Conservation (phyloP, 75 land plant species). For the Sequoia sempervirens region DNA sequence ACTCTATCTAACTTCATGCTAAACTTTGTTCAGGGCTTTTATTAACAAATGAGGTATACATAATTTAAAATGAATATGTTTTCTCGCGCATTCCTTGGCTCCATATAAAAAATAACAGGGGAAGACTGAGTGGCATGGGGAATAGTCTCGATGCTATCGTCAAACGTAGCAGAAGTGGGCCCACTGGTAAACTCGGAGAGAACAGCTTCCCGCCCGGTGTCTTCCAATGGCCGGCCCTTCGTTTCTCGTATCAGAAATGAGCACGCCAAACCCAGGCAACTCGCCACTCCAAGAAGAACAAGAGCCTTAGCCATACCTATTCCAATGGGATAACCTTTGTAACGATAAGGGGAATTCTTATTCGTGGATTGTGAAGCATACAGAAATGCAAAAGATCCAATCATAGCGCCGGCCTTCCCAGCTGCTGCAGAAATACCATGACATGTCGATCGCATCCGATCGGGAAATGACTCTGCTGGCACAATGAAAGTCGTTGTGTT, state of each 20-base stretch:
- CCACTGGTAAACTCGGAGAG: no score
- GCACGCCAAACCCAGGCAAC: constrained; percentile 27
- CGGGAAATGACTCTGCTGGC: constrained; percentile 35
- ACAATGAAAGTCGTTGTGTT: constrained; percentile 40
- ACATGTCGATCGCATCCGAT: constrained; percentile 27
- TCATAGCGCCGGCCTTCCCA: constrained; percentile 28
- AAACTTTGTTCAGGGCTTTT: no score
- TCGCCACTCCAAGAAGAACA: constrained; percentile 12
- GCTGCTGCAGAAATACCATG: constrained; percentile 33
- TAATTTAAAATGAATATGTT: no score
- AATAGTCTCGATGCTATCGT: no score
- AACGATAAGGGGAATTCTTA: no score
- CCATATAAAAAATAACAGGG: no score
- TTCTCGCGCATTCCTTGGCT: no score
- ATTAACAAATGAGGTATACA: no score
- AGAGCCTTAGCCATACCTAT: constrained; percentile 17
- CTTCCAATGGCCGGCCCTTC: constrained; percentile 27
- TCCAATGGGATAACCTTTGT: constrained; percentile 19
- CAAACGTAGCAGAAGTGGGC: no score
- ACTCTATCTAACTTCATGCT: no score
- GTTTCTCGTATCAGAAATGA: constrained; percentile 33
- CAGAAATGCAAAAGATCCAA: constrained; percentile 28
- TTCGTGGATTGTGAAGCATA: constrained; percentile 17
- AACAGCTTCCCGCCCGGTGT: neutral
- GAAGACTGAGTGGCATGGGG: no score